Base-by-base conservation (phyloP, 2,329 filamentous ascomycete species). In the Podosphaera aphanis region DNA sequence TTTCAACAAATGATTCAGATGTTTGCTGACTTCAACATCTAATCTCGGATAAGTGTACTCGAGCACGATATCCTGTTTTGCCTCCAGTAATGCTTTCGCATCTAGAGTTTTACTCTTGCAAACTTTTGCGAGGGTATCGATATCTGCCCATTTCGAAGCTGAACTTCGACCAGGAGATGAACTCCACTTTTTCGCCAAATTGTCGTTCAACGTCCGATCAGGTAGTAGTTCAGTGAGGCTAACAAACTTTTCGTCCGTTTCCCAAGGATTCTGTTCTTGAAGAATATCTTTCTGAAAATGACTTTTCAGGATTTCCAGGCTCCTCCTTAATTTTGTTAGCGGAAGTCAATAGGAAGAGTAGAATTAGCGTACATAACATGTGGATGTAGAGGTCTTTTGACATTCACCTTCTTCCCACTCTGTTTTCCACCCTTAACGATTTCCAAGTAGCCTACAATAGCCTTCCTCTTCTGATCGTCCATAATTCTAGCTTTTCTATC, bases 41-140 rank as follows among this genome's bases (percentile, higher is more conserved):
- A 98, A 80, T 35, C 90, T 79, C 2, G 90, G 90, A 62, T 98
- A 98, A 5, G 90, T 94, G 64, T 98, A 95, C 63, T 98, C 90
- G 25, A 98, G 73, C 2, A 95, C 78, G 50, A 98, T 82, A 59
- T 95, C 90, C 61, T 94, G 85, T 64, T 94, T 95, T 19, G 85
- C 84, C 56, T 94, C 83, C 7, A 80, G 71, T 11, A 98, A 70
- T 2, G 78, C 74, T 50, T 71, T 74, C 0, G 76, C 62, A 53
- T 90, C 78, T n/a, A 93, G 70, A 8, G 70, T 69, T 56, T 76
- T 79, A 58, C 76, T 75, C 23, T 74, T 74, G 29, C 82, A 80
- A 0, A 77, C 74, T 61, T 83, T 83, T 41, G 88, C 90, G 11
- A 93, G 61, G 1, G 75, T 67, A 59, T 95, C 83, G 55, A 98